Percentiles rank a stretch among this genome's conserved stretches.
phyloP scores from a whole-genome alignment of 305 asterid species.

The Fraxinus paxiana region DNA sequence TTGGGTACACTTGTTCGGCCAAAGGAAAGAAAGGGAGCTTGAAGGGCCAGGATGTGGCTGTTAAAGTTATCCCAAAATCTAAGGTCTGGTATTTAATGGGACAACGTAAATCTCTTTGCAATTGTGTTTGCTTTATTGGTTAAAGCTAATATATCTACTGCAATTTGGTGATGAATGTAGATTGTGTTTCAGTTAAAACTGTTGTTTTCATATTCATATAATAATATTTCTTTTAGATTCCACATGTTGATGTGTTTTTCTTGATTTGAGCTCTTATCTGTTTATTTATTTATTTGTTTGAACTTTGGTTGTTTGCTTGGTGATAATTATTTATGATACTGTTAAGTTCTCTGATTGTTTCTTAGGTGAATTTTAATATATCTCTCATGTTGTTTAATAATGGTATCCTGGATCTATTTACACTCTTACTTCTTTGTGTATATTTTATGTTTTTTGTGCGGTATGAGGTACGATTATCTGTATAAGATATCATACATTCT shows the following conservation, averaged over 20 bases:
- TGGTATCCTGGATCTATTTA: not conserved
- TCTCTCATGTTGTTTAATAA: not conserved
- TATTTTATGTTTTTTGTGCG: not conserved
- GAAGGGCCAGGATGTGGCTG: not conserved
- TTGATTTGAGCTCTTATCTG: not conserved
- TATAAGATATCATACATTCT: not conserved
- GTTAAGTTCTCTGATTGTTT: not conserved
- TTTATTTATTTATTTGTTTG: too few species aligned
- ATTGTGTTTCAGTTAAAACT: not conserved
- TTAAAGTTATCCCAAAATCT: conserved; percentile 64
- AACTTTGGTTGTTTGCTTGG: not conserved
- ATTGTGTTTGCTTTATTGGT: conserved; percentile 7
- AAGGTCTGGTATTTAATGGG: conserved; percentile 46
- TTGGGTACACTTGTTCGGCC: conserved; percentile 67
- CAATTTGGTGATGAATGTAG: not conserved
- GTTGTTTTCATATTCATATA: not conserved
- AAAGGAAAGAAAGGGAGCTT: conserved; percentile 42
- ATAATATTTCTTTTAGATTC: not conserved
- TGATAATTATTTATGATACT: not conserved
- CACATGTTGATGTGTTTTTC: not conserved
- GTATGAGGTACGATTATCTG: not conserved
- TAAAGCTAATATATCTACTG: not conserved
- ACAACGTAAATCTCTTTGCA: conserved; percentile 4
- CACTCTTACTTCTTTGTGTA: not conserved
- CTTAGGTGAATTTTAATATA: not conserved